Evolutionary conservation across 331 rosid species (phyloP).

Genomic region (Spiraea crenata): DNA sequence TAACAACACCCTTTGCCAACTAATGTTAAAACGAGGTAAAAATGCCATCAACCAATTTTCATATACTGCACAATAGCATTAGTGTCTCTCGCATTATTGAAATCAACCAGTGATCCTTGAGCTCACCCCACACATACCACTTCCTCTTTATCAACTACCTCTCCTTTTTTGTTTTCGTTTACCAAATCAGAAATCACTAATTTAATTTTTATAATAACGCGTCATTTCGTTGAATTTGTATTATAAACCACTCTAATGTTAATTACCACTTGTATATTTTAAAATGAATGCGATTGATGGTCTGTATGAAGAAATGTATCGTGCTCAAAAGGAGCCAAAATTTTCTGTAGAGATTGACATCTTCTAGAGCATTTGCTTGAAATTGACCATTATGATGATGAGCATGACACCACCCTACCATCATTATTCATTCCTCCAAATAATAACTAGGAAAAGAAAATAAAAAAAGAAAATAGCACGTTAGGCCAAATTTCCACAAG

Average conservation of each 20-base stretch:
- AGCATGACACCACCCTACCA: constrained; percentile 73
- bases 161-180: not conserved
- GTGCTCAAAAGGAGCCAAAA: too few species aligned
- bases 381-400: constrained; percentile 41
- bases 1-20: not conserved
- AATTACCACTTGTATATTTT: too few species aligned
- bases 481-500: too few species aligned
- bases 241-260: too few species aligned
- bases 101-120: not conserved
- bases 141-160: not conserved
- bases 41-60: too few species aligned
- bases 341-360: constrained; percentile 15
- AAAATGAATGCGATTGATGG: too few species aligned
- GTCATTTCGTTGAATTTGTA: too few species aligned
- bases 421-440: constrained; percentile 34
- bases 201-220: too few species aligned
- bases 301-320: too few species aligned
- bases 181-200: too few species aligned
- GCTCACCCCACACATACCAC: not conserved
- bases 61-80: too few species aligned
- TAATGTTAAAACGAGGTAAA: not conserved
- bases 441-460: not conserved
- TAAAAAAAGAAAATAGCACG: not conserved
- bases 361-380: constrained; percentile 30
- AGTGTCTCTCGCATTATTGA: not conserved